These are phyloP conservation scores for Cladorrhinum sp. DNA, from an alignment of 2,329 filamentous ascomycete species.

Conservation along the genomic window DNA sequence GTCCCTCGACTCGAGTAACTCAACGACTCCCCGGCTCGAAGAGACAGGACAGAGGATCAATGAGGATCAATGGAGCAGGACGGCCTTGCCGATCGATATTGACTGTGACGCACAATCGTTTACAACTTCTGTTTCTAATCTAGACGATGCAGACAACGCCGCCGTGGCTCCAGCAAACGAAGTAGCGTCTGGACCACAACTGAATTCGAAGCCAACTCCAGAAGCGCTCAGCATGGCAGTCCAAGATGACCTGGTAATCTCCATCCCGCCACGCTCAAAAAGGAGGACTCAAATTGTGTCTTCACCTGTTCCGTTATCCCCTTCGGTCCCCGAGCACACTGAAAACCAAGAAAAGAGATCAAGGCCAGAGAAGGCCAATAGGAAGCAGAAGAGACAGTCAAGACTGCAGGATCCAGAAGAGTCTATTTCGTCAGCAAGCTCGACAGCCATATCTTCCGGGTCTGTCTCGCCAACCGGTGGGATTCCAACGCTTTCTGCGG, in stretches of 20 bases:
- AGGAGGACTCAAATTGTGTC: constrained; percentile 12
- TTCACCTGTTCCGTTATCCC: background rate
- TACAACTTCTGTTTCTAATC: constrained; percentile 18
- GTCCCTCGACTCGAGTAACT: constrained; percentile 20
- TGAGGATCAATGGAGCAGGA: constrained; percentile 26
- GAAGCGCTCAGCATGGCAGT: background rate
- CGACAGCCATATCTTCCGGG: constrained; percentile 5
- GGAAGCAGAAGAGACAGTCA: constrained; percentile 1
- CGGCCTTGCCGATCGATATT: constrained; percentile 25
- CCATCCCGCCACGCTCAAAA: constrained; percentile 23
- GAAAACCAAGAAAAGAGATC: background rate
- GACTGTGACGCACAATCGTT: constrained; percentile 27
- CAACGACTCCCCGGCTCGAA: constrained; percentile 24
- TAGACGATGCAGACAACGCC: constrained; percentile 16
- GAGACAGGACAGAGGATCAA: constrained; percentile 6
- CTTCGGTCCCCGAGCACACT: background rate
- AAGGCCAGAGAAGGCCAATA: background rate
- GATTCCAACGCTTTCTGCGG: background rate
- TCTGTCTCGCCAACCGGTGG: constrained; percentile 2
- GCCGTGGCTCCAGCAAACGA: background rate
- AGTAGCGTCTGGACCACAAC: background rate
- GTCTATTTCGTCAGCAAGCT: constrained; percentile 9
- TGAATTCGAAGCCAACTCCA: background rate
- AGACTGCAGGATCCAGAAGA: constrained; percentile 1
- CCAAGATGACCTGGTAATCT: constrained; percentile 1